Percentiles rank a stretch among this genome's conserved stretches.
Evolutionary conservation across 140 eudicot species (phyloP).

Genomic region (Flaveria floridana): DNA sequence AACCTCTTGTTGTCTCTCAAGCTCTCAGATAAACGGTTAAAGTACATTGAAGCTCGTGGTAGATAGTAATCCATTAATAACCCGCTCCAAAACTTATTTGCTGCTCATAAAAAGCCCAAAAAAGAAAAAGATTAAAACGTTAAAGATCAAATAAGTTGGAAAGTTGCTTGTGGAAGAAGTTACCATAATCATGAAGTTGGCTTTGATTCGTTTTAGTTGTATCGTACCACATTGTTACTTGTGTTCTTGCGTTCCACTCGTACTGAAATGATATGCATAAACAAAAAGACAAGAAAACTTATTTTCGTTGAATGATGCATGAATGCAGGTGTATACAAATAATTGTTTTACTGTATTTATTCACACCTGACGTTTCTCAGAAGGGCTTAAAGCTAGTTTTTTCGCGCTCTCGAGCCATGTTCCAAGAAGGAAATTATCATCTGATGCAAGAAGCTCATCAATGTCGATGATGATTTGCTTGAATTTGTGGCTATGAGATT

Average conservation of each 20-base stretch:
- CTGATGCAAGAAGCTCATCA: constrained; percentile 77
- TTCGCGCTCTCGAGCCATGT: constrained; percentile 92
- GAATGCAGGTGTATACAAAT: background rate
- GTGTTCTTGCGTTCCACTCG: constrained; percentile 98
- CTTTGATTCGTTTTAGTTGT: constrained; percentile 64
- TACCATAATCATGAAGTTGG: constrained; percentile 94
- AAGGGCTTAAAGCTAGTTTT: constrained; percentile 50
- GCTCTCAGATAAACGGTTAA: constrained; percentile 48
- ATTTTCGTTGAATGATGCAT: background rate
- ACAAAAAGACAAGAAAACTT: background rate
- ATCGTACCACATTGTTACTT: constrained; percentile 93
- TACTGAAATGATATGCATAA: constrained; percentile 41
- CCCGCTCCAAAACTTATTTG: constrained; percentile 97
- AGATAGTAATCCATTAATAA: constrained; percentile 68
- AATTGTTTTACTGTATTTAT: background rate
- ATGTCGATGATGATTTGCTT: constrained; percentile 72
- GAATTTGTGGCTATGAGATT: constrained; percentile 50
- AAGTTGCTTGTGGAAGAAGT: constrained; percentile 4
- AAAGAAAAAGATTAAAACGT: background rate
- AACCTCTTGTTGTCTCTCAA: constrained; percentile 48
- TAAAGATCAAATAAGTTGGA: background rate
- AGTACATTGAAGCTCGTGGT: constrained; percentile 84
- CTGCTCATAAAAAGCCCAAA: constrained; percentile 38
- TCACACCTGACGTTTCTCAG: constrained; percentile 68
- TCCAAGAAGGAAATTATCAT: constrained; percentile 94